Conservation (phyloP, 2,329 filamentous ascomycete species). For the Graphiopsis chlorocephala region DNA sequence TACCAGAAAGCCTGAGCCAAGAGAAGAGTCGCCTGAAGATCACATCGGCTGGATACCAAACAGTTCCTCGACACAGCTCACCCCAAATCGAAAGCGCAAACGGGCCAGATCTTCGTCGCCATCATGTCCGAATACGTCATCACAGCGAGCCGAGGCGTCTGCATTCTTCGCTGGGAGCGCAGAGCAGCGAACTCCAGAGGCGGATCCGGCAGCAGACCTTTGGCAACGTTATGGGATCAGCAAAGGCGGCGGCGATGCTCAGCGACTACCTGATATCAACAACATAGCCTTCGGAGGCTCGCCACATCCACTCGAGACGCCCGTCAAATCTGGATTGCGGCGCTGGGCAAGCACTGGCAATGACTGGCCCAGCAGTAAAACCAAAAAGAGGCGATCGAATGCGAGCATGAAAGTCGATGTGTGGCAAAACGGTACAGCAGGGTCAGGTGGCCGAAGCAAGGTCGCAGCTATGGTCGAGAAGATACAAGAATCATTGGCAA, state of each 20-base stretch:
- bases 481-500: constrained; percentile 45
- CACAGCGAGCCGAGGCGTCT: constrained; percentile 37
- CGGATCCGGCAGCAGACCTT: constrained; percentile 47
- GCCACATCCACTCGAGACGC: constrained; percentile 43
- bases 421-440: constrained; percentile 37
- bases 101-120: constrained; percentile 48
- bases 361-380: constrained; percentile 43
- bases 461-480: constrained; percentile 41
- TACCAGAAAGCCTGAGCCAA: constrained; percentile 44
- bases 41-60: constrained; percentile 58
- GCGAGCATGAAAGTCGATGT: constrained; percentile 33
- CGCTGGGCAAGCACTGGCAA: constrained; percentile 52
- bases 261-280: constrained; percentile 41
- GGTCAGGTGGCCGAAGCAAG: constrained; percentile 30
- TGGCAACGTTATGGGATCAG: constrained; percentile 44
- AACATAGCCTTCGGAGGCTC: constrained; percentile 47
- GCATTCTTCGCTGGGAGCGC: constrained; percentile 25
- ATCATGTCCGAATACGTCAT: constrained; percentile 38
- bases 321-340: constrained; percentile 46
- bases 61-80: constrained; percentile 42
- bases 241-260: constrained; percentile 38
- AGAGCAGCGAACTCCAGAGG: constrained; percentile 42
- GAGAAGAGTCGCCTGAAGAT: constrained; percentile 57
- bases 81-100: constrained; percentile 44
- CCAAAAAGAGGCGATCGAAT: constrained; percentile 41